Base-by-base conservation (phyloP, 768 basidiomycete genomes). In the Suillus subaureus region DNA sequence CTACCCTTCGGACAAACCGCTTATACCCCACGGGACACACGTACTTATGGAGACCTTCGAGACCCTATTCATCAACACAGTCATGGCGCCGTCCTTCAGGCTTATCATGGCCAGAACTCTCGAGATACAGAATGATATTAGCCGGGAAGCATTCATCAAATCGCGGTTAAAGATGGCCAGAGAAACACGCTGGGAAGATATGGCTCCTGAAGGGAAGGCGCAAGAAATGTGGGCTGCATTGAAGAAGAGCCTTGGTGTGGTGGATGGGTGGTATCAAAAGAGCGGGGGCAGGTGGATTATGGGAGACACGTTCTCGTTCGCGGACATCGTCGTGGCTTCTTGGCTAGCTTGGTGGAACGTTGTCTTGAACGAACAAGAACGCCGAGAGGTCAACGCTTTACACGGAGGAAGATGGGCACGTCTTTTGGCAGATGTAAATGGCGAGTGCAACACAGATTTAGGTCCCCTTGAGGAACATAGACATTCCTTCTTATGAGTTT, bases 1-100 rank as follows among this genome's bases (percentile, higher is more conserved):
- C 2, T 86, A 84, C 64, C 82, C 84, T 5, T n/a, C n/a, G n/a
- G 71, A 75, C 61, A 55, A 39, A 12, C 56, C 40, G 21, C 52
- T 63, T 3, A 60, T 43, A 42, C 63, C 56, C 11, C 40, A 16
- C 13, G 57, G 42, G 23, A 31, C 52, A 11, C n/a, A 40, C 28
- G 31, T 64, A 7, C 54, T 60, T 15, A 0, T 42, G 9, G 28
- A 61, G 9, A 37, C 43, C 11, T 64, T 40, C 56, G 37, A 61
- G 26, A 40, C 37, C 31, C 13, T 31, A 1, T 21, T 61, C 6
- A 6, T 40, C 23, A 62, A 11, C 40, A 43, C 35, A 5, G 54
- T 57, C 39, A 40, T 61, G 21, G 35, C 8, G 11, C 57, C 40
- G n/a, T 42, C 40, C 7, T 61, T 16, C n/a, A 42, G 4, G 28